Evolutionary conservation across 2,329 filamentous ascomycete genomes (phyloP).

Genomic region (Aureobasidium pullulans): DNA sequence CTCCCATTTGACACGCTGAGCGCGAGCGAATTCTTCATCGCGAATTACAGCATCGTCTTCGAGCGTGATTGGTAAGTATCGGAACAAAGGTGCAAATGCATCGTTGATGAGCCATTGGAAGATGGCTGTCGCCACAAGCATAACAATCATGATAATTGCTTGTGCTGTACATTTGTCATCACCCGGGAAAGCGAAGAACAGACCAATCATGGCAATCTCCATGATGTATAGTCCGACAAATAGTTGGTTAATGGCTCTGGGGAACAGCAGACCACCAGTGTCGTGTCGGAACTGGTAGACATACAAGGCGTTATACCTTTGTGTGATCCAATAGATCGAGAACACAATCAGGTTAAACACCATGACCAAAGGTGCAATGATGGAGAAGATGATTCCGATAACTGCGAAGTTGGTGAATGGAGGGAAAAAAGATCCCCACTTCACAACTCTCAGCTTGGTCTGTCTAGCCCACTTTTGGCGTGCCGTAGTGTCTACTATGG

Average conservation of each 20-base stretch:
- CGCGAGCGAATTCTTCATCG: conserved; percentile 78
- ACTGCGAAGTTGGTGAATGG: conserved; percentile 95
- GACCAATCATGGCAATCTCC: conserved; percentile 79
- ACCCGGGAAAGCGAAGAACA: conserved; percentile 70
- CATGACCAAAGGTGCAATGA: conserved; percentile 83
- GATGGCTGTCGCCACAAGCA: conserved; percentile 59
- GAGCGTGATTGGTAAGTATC: conserved; percentile 86
- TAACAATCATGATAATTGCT: conserved; percentile 76
- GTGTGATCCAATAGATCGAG: conserved; percentile 82
- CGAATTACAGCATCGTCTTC: conserved; percentile 92
- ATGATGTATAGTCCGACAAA: conserved; percentile 94
- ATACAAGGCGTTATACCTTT: conserved; percentile 95
- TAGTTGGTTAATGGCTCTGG: conserved; percentile 90
- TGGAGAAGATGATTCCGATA: conserved; percentile 76
- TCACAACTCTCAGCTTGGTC: conserved; percentile 66
- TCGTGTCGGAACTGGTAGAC: conserved; percentile 84
- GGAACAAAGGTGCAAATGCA: conserved; percentile 77
- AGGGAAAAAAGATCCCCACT: conserved; percentile 91
- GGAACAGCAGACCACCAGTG: conserved; percentile 87
- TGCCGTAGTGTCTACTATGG: conserved; percentile 71
- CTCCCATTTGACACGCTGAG: conserved; percentile 38
- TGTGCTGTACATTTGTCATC: conserved; percentile 61
- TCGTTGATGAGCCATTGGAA: conserved; percentile 77
- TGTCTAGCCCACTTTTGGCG: conserved; percentile 80
- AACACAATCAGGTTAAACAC: conserved; percentile 93